These are phyloP conservation scores for Lentinus tigrinus DNA, from an alignment of 768 basidiomycete genomes.

Conservation along the genomic window DNA sequence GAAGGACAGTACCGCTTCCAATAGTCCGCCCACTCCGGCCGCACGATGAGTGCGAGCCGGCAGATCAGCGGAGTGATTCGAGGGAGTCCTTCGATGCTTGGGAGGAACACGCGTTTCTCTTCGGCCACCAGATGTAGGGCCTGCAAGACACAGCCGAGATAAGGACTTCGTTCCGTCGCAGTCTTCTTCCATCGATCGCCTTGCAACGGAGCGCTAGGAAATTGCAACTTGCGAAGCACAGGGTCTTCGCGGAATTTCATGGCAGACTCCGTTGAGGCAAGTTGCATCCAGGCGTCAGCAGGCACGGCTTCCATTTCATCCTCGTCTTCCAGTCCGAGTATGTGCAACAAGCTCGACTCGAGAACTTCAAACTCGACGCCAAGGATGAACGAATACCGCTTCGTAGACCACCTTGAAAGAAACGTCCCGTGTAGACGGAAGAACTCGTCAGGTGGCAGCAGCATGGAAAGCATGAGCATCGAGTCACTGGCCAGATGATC, in stretches of 20 bases:
- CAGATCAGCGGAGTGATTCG: slow-evolving; percentile 64
- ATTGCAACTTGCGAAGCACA: slow-evolving; percentile 45
- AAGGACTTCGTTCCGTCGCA: slow-evolving; percentile 35
- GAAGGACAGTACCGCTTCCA: slow-evolving; percentile 83
- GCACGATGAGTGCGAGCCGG: slow-evolving; percentile 56
- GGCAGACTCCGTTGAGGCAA: slow-evolving; percentile 45
- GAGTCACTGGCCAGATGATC: slow-evolving; percentile 57
- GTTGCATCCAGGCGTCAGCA: slow-evolving; percentile 44
- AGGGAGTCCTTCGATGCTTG: slow-evolving; percentile 54
- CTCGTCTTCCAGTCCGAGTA: slow-evolving; percentile 38
- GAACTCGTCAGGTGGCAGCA: slow-evolving; percentile 54
- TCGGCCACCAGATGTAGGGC: slow-evolving; percentile 81
- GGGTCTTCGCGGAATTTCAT: slow-evolving; percentile 59
- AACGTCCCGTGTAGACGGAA: slow-evolving; percentile 58
- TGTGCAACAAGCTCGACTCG: slow-evolving; percentile 45
- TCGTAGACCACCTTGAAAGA: slow-evolving; percentile 55
- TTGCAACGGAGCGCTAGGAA: slow-evolving; percentile 26
- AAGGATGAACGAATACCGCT: slow-evolving; percentile 40
- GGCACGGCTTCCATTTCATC: neutral
- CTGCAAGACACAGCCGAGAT: slow-evolving; percentile 61
- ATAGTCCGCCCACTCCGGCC: slow-evolving; percentile 90
- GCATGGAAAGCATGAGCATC: slow-evolving; percentile 61
- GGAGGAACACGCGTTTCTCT: slow-evolving; percentile 57
- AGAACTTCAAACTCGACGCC: slow-evolving; percentile 61
- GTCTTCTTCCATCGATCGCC: neutral